These are phyloP conservation scores for Apiospora pterosperma DNA, from an alignment of 2,329 filamentous ascomycete species.

Conservation along the genomic window DNA sequence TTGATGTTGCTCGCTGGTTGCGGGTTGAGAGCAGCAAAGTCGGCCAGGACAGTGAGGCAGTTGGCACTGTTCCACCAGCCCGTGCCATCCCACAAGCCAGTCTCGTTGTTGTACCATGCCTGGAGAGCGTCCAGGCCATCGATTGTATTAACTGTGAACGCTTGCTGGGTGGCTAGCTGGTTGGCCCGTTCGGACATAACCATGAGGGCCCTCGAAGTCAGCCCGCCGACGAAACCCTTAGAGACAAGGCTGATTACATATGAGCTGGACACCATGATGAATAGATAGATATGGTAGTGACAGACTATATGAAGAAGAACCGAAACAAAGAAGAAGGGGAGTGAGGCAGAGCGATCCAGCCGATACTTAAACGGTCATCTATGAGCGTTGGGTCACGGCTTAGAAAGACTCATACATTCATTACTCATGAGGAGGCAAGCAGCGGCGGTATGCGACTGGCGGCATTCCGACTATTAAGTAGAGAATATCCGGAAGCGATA, in stretches of 20 bases:
- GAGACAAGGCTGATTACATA: slow-evolving; percentile 11
- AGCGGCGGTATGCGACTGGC: not conserved
- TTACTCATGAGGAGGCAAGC: not conserved
- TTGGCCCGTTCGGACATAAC: slow-evolving; percentile 25
- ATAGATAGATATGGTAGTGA: not conserved
- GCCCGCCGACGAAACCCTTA: slow-evolving; percentile 22
- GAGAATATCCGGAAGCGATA: not conserved
- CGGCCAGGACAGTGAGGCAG: slow-evolving; percentile 50
- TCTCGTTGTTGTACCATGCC: slow-evolving; percentile 48
- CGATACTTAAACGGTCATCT: not conserved
- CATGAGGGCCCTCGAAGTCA: slow-evolving; percentile 25
- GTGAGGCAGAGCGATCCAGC: not conserved
- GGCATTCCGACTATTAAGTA: not conserved
- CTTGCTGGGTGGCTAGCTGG: slow-evolving; percentile 15
- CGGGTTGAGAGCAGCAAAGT: slow-evolving; percentile 25
- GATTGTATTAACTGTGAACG: slow-evolving; percentile 22
- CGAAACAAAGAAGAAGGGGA: slow-evolving; percentile 7
- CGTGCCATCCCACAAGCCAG: slow-evolving; percentile 52
- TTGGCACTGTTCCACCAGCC: slow-evolving; percentile 65
- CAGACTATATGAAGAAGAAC: slow-evolving; percentile 8
- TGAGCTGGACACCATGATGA: slow-evolving; percentile 20
- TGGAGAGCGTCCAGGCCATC: slow-evolving; percentile 37
- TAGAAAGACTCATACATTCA: not conserved
- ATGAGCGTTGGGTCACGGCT: not conserved
- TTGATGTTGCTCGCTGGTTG: slow-evolving; percentile 9